Percentiles rank a stretch among this genome's conserved stretches.
These are phyloP conservation scores for Baudoinia panamericana DNA, from an alignment of 495 filamentous ascomycete genomes.

Conservation along the genomic window DNA sequence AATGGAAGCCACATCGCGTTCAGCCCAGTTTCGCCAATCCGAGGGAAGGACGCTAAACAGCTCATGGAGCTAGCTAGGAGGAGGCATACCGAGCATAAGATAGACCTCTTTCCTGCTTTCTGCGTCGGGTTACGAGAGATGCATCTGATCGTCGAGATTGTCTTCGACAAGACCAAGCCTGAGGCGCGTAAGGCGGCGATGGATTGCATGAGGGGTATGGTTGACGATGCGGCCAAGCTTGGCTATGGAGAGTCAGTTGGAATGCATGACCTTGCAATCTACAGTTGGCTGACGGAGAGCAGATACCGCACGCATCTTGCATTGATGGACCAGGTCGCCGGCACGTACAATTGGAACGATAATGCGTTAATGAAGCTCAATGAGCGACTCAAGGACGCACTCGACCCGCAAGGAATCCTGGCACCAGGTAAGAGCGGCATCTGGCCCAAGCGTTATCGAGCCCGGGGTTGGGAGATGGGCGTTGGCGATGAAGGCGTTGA, in stretches of 20 bases:
- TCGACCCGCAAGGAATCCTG: conserved; percentile 48
- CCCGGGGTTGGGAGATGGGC: conserved; percentile 30
- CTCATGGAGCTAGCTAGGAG: conserved; percentile 35
- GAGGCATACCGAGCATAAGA: conserved; percentile 30
- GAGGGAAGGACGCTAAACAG: conserved; percentile 36
- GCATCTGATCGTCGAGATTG: conserved; percentile 45
- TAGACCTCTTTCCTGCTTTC: conserved; percentile 42
- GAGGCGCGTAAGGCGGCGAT: conserved; percentile 28
- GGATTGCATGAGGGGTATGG: conserved; percentile 33
- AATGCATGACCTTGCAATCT: background rate
- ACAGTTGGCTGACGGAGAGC: background rate
- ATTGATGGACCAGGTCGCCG: conserved; percentile 44
- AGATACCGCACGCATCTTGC: conserved; percentile 43
- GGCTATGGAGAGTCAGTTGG: conserved; percentile 38
- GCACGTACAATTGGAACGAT: conserved; percentile 44
- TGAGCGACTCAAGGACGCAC: conserved; percentile 41
- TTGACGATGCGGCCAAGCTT: conserved; percentile 34
- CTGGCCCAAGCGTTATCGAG: conserved; percentile 41
- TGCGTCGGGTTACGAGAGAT: conserved; percentile 42
- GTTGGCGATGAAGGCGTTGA: conserved; percentile 6
- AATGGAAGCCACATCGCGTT: conserved; percentile 45
- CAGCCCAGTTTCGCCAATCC: conserved; percentile 41
- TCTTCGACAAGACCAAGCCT: conserved; percentile 37
- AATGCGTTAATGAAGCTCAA: conserved; percentile 39
- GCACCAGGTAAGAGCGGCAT: conserved; percentile 44